Conservation (phyloP, 805 yeast species). For the Lipomyces chichibuensis region DNA sequence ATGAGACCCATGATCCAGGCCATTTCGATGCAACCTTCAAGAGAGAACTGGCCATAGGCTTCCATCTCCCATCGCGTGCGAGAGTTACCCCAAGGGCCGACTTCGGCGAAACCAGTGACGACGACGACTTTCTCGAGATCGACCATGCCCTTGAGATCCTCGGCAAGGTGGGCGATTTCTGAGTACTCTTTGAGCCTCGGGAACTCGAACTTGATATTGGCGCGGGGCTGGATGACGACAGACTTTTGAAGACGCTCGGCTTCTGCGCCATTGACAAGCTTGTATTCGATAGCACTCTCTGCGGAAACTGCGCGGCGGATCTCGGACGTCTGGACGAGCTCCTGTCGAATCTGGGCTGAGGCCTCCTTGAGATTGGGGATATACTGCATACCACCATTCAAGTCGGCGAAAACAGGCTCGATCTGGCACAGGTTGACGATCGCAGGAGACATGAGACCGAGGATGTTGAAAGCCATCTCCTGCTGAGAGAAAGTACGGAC, state of each 20-base stretch:
- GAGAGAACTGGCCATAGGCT: conserved; percentile 87
- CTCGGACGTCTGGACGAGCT: conserved; percentile 79
- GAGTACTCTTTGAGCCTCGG: conserved; percentile 80
- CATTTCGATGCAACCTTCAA: conserved; percentile 98
- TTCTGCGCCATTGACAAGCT: conserved; percentile 79
- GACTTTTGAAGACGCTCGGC: conserved; percentile 85
- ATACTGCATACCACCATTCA: conserved; percentile 98
- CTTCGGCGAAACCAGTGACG: conserved; percentile 97
- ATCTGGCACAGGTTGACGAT: conserved; percentile 85
- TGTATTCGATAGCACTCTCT: conserved; percentile 87
- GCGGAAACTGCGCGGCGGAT: conserved; percentile 93
- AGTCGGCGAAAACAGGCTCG: conserved; percentile 94
- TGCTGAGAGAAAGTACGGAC: conserved; percentile 98
- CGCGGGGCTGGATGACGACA: conserved; percentile 84
- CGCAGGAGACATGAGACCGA: conserved; percentile 89
- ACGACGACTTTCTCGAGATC: conserved; percentile 92
- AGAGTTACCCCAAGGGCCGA: conserved; percentile 99
- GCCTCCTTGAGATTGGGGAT: conserved; percentile 88
- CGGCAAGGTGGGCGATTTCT: conserved; percentile 51
- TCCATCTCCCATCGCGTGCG: conserved; percentile 99
- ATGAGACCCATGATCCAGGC: conserved; percentile 99
- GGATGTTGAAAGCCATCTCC: conserved; percentile 98
- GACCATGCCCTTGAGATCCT: conserved; percentile 80
- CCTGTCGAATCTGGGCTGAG: conserved; percentile 74
- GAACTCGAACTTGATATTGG: conserved; percentile 92